phyloP scores from a whole-genome alignment of 805 yeast genomes.

The Yarrowia alimentaria region DNA sequence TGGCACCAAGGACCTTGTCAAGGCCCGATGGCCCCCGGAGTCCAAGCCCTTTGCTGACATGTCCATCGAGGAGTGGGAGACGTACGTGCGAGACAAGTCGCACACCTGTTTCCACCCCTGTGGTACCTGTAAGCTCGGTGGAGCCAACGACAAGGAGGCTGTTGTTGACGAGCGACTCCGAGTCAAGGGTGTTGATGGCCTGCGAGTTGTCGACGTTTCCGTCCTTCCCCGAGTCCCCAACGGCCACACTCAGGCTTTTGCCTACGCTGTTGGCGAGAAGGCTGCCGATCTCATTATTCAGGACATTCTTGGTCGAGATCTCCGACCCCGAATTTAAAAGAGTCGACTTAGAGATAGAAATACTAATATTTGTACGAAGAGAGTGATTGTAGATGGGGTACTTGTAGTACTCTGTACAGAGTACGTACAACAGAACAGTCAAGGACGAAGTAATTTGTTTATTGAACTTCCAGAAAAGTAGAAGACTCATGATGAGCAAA shows the following conservation, averaged over 20 bases:
- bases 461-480: no score
- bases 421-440: no score
- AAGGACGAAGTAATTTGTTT: neutral
- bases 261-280: slow-evolving; percentile 38
- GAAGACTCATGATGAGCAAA: no score
- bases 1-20: slow-evolving; percentile 39
- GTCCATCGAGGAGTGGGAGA: slow-evolving; percentile 36
- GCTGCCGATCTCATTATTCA: slow-evolving; percentile 37
- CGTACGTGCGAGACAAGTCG: slow-evolving; percentile 38
- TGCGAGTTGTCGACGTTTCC: slow-evolving; percentile 41
- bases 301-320: slow-evolving; percentile 19
- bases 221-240: slow-evolving; percentile 40
- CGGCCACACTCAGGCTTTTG: slow-evolving; percentile 38
- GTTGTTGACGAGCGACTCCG: slow-evolving; percentile 40
- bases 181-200: slow-evolving; percentile 38
- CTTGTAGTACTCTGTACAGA: no score
- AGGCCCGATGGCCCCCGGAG: slow-evolving; percentile 39
- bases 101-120: slow-evolving; percentile 42
- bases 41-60: slow-evolving; percentile 38
- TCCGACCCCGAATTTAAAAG: slow-evolving; percentile 25
- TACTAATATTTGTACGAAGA: no score
- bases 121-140: slow-evolving; percentile 37
- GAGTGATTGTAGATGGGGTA: no score
- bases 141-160: slow-evolving; percentile 30
- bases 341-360: neutral